Evolutionary conservation across 108 stramenopile genomes (phyloP), one percentile per base, ranked within the genome.

Genomic region (Cyclostephanos tholiformis): DNA sequence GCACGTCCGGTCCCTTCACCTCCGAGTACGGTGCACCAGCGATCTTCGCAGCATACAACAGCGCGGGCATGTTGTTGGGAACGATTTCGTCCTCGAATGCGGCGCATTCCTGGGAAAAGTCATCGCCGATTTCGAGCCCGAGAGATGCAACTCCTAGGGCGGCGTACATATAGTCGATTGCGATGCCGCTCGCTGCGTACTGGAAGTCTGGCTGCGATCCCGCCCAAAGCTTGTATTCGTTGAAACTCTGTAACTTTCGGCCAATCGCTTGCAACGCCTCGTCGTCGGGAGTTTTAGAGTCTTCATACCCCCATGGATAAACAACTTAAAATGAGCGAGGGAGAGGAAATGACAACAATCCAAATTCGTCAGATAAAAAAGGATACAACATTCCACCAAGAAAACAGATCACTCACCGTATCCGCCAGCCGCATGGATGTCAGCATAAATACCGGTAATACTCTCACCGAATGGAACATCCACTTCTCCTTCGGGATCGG

Each of bases 61-160:
- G 50, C 19, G 84, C 64, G 29, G 52, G 48, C 0, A 77, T 20
- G 67, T 85, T 82, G 23, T 43, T 48, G 7, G 71, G 63, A 0
- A 81, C 20, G 16, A 85, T 72, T 16, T 64, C 52, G 19, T 74
- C 25, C 51, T 84, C 75, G 64, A 89, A 87, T 32, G 50, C 48
- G 20, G 38, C 25, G 39, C 88, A 89, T 23, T 71, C 69, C 51
- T 82, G 68, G 30, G 80, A 70, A 55, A 85, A 86, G 0, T 59
- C 68, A 10, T 71, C 55, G 5, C 88, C 88, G 51, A 89, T 56
- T 57, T 89, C 88, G 29, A 74, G 85, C 2, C 74, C 76, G 25
- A 84, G 57, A 36, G 78, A 69, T 19, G 84, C 75, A 8, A 79
- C 84, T n/a, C 88, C 83, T 0, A 77, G 27, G 0, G 49, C 46